A percentile compares a stretch with the other conserved stretches of the same genome.
Evolutionary conservation across 208 protist species (phyloP).

Genomic region (Crithidia bombi): DNA sequence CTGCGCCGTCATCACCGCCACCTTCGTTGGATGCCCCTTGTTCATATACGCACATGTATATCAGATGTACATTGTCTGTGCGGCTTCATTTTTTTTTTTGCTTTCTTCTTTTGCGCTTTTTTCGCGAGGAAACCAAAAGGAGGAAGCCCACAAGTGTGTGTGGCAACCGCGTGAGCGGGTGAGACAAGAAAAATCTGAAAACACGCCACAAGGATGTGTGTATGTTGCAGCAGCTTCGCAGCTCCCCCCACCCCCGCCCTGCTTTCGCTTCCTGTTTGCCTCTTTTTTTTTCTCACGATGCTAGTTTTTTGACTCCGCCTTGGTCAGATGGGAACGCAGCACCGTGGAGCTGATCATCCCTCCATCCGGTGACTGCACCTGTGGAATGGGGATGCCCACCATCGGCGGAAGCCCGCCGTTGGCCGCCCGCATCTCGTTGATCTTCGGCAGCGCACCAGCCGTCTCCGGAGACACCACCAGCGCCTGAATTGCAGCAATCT

Average conservation of each 20-base stretch:
- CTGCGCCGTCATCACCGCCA: too few relatives aligned
- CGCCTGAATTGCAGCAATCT: slow-evolving; percentile 67
- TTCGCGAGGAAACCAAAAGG: too few relatives aligned
- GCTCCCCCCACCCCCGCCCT: too few relatives aligned
- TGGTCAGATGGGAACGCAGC: slow-evolving; percentile 42
- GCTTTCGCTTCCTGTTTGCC: not conserved
- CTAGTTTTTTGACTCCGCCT: slow-evolving; percentile 3
- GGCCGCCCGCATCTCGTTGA: slow-evolving; percentile 69
- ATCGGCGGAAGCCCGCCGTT: slow-evolving; percentile 58
- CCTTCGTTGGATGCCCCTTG: too few relatives aligned
- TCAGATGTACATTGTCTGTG: too few relatives aligned
- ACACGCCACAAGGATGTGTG: too few relatives aligned
- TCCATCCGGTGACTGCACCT: slow-evolving; percentile 47
- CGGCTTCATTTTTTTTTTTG: too few relatives aligned
- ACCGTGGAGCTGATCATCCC: slow-evolving; percentile 74
- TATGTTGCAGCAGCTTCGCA: not conserved
- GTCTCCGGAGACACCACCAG: slow-evolving; percentile 87
- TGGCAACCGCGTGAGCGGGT: too few relatives aligned
- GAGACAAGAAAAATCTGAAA: too few relatives aligned
- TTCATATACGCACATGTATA: too few relatives aligned
- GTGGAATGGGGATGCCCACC: slow-evolving; percentile 60
- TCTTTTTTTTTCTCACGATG: not conserved
- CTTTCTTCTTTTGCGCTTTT: too few relatives aligned
- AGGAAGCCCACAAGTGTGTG: too few relatives aligned
- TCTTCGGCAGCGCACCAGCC: slow-evolving; percentile 43